Percentiles rank a stretch among this genome's conserved stretches.
phyloP scores from a whole-genome alignment of 2,329 filamentous ascomycete species.

The Hymenoscyphus linearis region DNA sequence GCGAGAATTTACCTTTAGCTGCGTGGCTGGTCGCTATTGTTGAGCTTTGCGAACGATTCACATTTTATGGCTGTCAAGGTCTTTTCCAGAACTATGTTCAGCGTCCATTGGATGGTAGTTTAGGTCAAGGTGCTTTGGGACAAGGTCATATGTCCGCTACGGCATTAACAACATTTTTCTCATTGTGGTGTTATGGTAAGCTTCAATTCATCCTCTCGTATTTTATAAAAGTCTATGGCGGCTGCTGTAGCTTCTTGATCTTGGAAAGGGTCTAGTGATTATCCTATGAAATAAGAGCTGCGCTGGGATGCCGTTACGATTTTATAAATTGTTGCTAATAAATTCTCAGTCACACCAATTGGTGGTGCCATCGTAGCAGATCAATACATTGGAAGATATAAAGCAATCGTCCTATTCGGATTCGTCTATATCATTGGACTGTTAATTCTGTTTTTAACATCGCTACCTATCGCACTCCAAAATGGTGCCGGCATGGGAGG shows the following conservation, averaged over 20 bases:
- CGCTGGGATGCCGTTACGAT: not conserved
- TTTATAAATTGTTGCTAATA: not conserved
- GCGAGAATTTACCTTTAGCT: constrained; percentile 13
- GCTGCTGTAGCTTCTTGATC: not conserved
- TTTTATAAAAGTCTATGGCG: not conserved
- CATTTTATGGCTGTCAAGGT: constrained; percentile 58
- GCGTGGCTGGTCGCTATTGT: constrained; percentile 50
- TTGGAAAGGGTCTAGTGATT: not conserved
- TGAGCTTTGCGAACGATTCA: constrained; percentile 59
- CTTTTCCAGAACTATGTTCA: constrained; percentile 61
- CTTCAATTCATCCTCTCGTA: no score
- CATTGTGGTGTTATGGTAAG: constrained; percentile 45
- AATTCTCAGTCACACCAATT: constrained; percentile 26
- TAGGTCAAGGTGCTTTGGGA: constrained; percentile 43
- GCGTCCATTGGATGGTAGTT: constrained; percentile 26
- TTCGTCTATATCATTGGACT: constrained; percentile 47
- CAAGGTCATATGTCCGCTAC: constrained; percentile 51
- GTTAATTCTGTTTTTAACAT: constrained; percentile 47
- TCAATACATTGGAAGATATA: constrained; percentile 55
- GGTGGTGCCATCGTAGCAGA: constrained; percentile 45
- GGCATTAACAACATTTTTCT: constrained; percentile 49
- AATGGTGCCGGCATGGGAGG: constrained; percentile 42
- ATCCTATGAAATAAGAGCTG: not conserved
- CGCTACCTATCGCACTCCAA: constrained; percentile 42
- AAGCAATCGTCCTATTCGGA: constrained; percentile 50